A percentile compares a stretch with the other conserved stretches of the same genome.
Conservation (phyloP, 495 filamentous ascomycete species). For the Thozetella sp. region DNA sequence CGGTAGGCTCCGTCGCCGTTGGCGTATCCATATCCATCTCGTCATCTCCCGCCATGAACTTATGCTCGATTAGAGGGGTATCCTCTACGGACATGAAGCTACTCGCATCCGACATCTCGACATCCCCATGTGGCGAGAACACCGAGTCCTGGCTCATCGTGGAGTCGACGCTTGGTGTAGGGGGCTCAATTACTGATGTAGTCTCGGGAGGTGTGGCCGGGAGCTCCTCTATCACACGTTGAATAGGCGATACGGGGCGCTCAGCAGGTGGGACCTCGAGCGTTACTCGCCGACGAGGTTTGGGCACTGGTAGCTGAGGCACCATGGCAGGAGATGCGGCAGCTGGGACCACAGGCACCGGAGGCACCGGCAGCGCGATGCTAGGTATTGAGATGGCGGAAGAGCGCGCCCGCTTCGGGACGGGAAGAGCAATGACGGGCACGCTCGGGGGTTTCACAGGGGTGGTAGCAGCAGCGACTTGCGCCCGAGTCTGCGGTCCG, state of each 20-base stretch:
- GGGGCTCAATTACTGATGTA: conserved; percentile 14
- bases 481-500: not conserved
- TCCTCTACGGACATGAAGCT: conserved; percentile 29
- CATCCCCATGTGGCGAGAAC: conserved; percentile 25
- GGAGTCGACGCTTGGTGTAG: conserved; percentile 23
- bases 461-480: conserved; percentile 15
- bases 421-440: conserved; percentile 6
- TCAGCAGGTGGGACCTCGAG: not conserved
- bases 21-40: conserved; percentile 30
- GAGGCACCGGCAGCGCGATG: not conserved
- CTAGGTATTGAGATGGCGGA: not conserved
- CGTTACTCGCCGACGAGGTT: not conserved
- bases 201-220: conserved; percentile 12
- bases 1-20: conserved; percentile 16
- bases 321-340: not conserved
- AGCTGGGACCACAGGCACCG: not conserved
- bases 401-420: not conserved
- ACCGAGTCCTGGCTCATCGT: conserved; percentile 19
- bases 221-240: not conserved
- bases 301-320: not conserved
- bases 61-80: conserved; percentile 14
- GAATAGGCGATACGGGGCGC: not conserved
- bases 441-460: conserved; percentile 11
- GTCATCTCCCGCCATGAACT: not conserved
- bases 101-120: conserved; percentile 45